Percentiles rank a stretch among this genome's conserved stretches.
Conservation (phyloP, 2,329 filamentous ascomycete species). For the Xylaria digitata region DNA sequence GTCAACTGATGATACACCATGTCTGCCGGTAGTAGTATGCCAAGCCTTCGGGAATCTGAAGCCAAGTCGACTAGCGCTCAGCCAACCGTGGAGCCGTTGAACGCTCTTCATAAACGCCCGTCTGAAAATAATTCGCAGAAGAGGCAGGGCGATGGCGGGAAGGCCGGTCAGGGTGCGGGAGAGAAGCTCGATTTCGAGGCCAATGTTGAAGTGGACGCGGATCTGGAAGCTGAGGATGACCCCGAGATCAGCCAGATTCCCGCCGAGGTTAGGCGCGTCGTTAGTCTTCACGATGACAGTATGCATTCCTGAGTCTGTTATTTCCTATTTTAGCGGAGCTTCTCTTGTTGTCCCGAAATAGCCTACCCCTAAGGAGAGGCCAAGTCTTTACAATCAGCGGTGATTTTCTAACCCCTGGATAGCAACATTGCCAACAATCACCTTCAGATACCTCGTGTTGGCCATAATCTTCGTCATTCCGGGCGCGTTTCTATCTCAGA, state of each 20-base stretch:
- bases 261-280: constrained; percentile 65
- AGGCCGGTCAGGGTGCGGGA: neutral
- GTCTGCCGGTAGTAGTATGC: constrained; percentile 31
- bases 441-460: constrained; percentile 69
- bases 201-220: constrained; percentile 43
- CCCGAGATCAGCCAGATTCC: constrained; percentile 65
- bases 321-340: neutral
- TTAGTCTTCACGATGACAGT: constrained; percentile 67
- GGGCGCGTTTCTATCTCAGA: constrained; percentile 67
- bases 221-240: constrained; percentile 56
- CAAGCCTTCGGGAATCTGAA: constrained; percentile 26
- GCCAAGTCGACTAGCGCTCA: constrained; percentile 32
- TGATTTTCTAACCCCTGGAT: constrained; percentile 12
- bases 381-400: neutral
- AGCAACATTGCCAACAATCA: constrained; percentile 64
- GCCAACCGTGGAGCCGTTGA: constrained; percentile 18
- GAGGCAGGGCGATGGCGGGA: constrained; percentile 10
- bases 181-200: constrained; percentile 43
- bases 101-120: constrained; percentile 14
- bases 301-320: neutral
- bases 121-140: constrained; percentile 11
- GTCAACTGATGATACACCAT: constrained; percentile 14
- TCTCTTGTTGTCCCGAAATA: neutral
- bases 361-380: no score
- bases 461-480: constrained; percentile 66